Evolutionary conservation across 768 basidiomycete species (phyloP).

Genomic region (Termitomyces sp.): DNA sequence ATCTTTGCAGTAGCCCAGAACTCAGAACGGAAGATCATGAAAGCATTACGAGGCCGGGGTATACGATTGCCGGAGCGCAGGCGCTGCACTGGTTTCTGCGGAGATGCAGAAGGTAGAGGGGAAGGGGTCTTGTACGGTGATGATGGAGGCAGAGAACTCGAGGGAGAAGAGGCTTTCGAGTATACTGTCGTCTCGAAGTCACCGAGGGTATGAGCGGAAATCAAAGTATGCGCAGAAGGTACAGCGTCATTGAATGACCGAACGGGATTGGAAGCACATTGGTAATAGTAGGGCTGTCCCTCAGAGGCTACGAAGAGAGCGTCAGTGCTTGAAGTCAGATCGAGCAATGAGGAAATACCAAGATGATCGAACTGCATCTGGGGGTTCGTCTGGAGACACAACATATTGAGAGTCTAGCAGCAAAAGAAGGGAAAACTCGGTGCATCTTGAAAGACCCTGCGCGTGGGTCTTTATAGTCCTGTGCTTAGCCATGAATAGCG

Average conservation of each 20-base stretch:
- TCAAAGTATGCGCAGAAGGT: conserved; percentile 1
- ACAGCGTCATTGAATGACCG: conserved; percentile 1
- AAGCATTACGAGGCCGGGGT: conserved; percentile 79
- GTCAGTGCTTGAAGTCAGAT: not conserved
- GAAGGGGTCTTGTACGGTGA: not conserved
- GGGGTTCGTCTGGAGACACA: conserved; percentile 8
- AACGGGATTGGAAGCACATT: not conserved
- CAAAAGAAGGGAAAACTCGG: not conserved
- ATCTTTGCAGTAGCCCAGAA: conserved; percentile 50
- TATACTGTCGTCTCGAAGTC: conserved; percentile 7
- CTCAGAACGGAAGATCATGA: conserved; percentile 66
- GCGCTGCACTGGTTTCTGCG: conserved; percentile 12
- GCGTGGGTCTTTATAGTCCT: conserved; percentile 13
- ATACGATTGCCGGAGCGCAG: conserved; percentile 44
- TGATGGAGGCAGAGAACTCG: conserved; percentile 8
- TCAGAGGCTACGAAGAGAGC: conserved; percentile 4
- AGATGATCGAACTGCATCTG: conserved; percentile 3
- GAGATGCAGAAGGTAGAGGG: conserved; percentile 4
- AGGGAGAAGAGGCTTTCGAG: conserved; percentile 11
- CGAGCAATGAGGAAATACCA: conserved; percentile 4
- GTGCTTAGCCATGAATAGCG: conserved; percentile 16
- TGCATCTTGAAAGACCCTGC: not conserved
- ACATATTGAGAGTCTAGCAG: conserved; percentile 1
- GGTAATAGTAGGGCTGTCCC: conserved; percentile 5
- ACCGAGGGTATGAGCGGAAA: not conserved